Conservation (phyloP, 164 flowering plant genomes). For the Tetracentron sinense region DNA sequence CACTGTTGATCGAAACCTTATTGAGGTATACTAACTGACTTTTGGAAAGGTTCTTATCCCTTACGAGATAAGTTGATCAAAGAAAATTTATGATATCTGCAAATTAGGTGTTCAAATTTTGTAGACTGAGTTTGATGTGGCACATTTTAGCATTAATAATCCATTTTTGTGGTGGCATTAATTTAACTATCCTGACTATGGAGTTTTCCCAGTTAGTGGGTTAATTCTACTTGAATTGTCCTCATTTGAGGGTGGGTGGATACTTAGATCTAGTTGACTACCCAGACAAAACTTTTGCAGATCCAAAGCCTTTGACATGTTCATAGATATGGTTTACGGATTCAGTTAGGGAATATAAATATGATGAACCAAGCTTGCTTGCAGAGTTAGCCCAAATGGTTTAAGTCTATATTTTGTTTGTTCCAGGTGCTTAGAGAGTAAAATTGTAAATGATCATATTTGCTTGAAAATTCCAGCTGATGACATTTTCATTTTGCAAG, state of each 20-base stretch:
- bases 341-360: background rate
- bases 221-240: background rate
- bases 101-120: background rate
- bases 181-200: background rate
- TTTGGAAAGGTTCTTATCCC: background rate
- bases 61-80: background rate
- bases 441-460: background rate
- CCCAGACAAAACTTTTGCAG: background rate
- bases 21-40: slow-evolving; percentile 46
- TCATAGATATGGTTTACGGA: background rate
- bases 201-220: background rate
- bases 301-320: background rate
- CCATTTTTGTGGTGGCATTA: background rate
- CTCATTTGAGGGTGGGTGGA: background rate
- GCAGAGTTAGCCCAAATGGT: background rate
- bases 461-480: background rate
- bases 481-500: background rate
- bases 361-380: background rate
- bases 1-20: slow-evolving; percentile 69
- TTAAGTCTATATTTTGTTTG: background rate
- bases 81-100: background rate
- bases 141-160: background rate
- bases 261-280: background rate
- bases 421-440: background rate
- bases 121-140: background rate